Evolutionary conservation across 2,329 filamentous ascomycete genomes (phyloP).

Genomic region (Sordariomycetes sp.): DNA sequence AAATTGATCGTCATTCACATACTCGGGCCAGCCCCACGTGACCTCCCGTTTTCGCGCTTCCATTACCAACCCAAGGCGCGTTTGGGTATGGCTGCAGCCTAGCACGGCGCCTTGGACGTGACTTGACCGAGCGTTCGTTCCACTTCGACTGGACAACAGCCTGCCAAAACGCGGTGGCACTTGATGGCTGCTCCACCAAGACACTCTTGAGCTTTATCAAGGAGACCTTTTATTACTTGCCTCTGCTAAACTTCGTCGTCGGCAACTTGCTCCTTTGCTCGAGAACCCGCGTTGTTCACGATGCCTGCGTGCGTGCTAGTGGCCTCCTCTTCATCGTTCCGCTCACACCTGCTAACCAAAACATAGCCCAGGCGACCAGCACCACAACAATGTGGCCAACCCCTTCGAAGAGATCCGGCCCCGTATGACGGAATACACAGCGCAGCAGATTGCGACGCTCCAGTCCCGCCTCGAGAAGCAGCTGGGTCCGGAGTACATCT

Average conservation of each 20-base stretch:
- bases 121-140: background rate
- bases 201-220: background rate
- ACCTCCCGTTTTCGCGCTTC: background rate
- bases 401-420: slow-evolving; percentile 66
- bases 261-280: background rate
- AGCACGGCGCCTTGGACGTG: background rate
- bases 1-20: background rate
- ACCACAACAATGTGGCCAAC: slow-evolving; percentile 47
- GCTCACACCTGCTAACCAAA: background rate
- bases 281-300: slow-evolving; percentile 7
- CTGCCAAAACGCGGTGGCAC: background rate
- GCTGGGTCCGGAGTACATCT: slow-evolving; percentile 92
- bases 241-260: background rate
- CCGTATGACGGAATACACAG: slow-evolving; percentile 68
- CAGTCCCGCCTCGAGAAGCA: slow-evolving; percentile 82
- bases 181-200: background rate
- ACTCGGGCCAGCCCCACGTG: background rate
- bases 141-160: background rate
- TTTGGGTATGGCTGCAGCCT: background rate
- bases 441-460: slow-evolving; percentile 79
- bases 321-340: background rate
- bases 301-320: slow-evolving; percentile 29
- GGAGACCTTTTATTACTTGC: background rate
- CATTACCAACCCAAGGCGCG: background rate
- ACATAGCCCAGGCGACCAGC: slow-evolving; percentile 55